Evolutionary conservation across 2,329 filamentous ascomycete species (phyloP).

Genomic region (Fonsecaea multimorphosa): DNA sequence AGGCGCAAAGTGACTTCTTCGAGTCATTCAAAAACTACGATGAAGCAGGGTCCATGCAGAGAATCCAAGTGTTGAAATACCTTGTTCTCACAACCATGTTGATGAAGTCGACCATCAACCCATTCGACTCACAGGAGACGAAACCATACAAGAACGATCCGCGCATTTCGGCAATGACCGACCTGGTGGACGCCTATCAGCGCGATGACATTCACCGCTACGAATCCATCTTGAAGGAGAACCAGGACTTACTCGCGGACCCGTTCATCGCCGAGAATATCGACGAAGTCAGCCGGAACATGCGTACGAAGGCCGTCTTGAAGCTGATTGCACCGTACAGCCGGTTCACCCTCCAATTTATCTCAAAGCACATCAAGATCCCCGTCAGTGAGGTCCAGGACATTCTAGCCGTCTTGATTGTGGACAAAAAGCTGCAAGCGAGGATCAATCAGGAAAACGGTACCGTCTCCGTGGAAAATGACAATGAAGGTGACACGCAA

Average conservation of each 20-base stretch:
- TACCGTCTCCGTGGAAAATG: constrained; percentile 78
- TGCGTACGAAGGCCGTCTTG: constrained; percentile 93
- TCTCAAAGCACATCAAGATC: constrained; percentile 87
- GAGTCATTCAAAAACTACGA: constrained; percentile 99
- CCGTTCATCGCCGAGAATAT: constrained; percentile 99
- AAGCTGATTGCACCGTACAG: constrained; percentile 96
- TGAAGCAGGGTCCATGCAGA: constrained; percentile 92
- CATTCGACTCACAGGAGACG: constrained; percentile 97
- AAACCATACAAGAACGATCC: constrained; percentile 97
- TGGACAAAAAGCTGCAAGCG: constrained; percentile 84
- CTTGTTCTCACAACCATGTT: constrained; percentile 96
- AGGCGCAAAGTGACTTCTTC: constrained; percentile 96
- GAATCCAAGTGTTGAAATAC: constrained; percentile 97
- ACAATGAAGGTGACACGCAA: constrained; percentile 61
- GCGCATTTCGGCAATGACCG: constrained; percentile 94
- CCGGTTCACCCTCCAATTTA: constrained; percentile 84
- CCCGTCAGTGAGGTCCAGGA: constrained; percentile 86
- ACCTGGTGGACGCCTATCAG: constrained; percentile 95
- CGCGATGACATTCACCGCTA: constrained; percentile 92
- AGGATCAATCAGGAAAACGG: constrained; percentile 89
- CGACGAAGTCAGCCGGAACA: constrained; percentile 96
- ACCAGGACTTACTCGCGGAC: constrained; percentile 87
- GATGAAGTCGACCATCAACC: constrained; percentile 98
- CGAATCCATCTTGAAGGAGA: constrained; percentile 82
- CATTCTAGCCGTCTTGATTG: constrained; percentile 91